Percentiles rank a stretch among this genome's conserved stretches.
Conservation (phyloP, 495 filamentous ascomycete species). For the Neurospora pannonica region DNA sequence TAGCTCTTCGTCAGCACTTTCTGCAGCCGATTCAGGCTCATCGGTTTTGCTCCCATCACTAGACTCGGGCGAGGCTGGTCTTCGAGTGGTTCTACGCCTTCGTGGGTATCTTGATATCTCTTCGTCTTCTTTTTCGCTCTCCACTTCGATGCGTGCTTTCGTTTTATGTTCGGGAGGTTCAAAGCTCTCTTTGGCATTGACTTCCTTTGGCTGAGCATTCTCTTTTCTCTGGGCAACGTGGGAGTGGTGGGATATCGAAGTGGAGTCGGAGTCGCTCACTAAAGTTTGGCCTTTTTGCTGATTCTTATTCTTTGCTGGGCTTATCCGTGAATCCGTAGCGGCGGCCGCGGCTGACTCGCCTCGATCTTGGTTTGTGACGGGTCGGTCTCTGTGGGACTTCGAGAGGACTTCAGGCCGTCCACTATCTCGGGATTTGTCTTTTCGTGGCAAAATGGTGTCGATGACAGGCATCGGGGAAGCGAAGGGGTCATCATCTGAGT, state of each 20-base stretch:
- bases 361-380: background rate
- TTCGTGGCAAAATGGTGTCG: background rate
- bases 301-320: background rate
- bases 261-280: background rate
- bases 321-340: background rate
- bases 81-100: background rate
- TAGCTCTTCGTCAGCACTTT: slow-evolving; percentile 8
- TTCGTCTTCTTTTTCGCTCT: background rate
- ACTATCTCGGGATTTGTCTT: background rate
- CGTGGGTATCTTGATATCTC: background rate
- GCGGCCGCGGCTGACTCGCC: background rate
- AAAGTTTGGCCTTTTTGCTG: background rate
- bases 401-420: background rate
- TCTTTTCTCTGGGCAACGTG: background rate
- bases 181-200: background rate
- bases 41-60: background rate
- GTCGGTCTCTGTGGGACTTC: background rate
- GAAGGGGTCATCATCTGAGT: background rate
- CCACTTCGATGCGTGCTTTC: background rate
- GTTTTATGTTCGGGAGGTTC: background rate
- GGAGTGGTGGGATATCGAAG: background rate
- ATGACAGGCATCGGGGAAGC: background rate
- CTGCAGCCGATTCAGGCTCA: background rate
- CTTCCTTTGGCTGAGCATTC: background rate
- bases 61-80: background rate